Evolutionary conservation across 2,329 filamentous ascomycete species (phyloP).

Genomic region (Aspergillus ibericus): DNA sequence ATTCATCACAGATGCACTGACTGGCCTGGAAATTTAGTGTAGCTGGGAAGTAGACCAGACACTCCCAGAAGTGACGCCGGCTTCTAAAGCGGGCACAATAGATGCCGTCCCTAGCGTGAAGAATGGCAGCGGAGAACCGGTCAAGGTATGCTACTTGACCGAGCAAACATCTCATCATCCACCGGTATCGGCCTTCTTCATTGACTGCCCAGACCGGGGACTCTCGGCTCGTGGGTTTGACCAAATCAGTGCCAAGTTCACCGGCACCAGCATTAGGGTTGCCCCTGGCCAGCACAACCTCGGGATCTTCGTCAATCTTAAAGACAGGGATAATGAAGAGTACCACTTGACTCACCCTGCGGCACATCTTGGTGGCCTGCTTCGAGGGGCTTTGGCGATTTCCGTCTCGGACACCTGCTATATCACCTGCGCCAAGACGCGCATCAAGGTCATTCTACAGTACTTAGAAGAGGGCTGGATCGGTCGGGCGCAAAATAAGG

Average conservation of each 20-base stretch:
- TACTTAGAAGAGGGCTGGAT: slow-evolving; percentile 96
- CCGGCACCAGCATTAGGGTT: slow-evolving; percentile 89
- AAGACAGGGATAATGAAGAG: slow-evolving; percentile 78
- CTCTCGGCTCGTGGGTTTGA: slow-evolving; percentile 88
- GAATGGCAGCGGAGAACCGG: slow-evolving; percentile 46
- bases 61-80: slow-evolving; percentile 60
- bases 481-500: slow-evolving; percentile 83
- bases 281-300: slow-evolving; percentile 89
- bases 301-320: slow-evolving; percentile 89
- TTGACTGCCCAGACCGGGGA: slow-evolving; percentile 88
- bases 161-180: slow-evolving; percentile 98
- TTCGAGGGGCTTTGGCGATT: slow-evolving; percentile 84
- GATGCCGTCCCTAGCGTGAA: slow-evolving; percentile 35
- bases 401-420: slow-evolving; percentile 88
- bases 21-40: slow-evolving; percentile 57
- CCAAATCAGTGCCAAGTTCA: slow-evolving; percentile 96
- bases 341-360: slow-evolving; percentile 94
- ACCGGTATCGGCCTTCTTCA: slow-evolving; percentile 92
- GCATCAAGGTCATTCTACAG: slow-evolving; percentile 85
- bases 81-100: slow-evolving; percentile 33
- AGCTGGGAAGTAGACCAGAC: slow-evolving; percentile 91
- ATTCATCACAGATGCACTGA: background rate
- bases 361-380: slow-evolving; percentile 84
- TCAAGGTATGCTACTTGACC: slow-evolving; percentile 89
- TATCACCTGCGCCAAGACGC: slow-evolving; percentile 84